These are phyloP conservation scores for Coniochaeta ligniaria DNA, from an alignment of 2,329 filamentous ascomycete genomes.

Conservation along the genomic window DNA sequence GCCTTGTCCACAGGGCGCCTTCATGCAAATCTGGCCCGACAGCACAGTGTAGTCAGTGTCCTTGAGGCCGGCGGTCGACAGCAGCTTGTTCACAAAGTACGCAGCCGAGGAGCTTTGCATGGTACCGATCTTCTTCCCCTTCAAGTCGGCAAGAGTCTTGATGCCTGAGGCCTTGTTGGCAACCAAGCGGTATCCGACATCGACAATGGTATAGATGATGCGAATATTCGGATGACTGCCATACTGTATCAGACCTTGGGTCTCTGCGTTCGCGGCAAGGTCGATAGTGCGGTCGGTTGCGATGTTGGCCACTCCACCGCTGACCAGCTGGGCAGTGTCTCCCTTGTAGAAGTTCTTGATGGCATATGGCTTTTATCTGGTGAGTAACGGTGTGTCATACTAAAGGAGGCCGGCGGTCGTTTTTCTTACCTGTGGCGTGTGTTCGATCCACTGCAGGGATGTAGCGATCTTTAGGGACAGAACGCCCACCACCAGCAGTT, in stretches of 20 bases:
- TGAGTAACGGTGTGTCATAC: not conserved
- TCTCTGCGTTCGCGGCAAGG: constrained; percentile 25
- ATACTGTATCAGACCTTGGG: constrained; percentile 24
- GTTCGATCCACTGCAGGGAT: constrained; percentile 9
- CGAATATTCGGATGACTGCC: constrained; percentile 20
- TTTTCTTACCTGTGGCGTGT: constrained; percentile 5
- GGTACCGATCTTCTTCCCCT: constrained; percentile 23
- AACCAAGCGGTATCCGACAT: constrained; percentile 25
- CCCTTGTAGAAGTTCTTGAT: constrained; percentile 12
- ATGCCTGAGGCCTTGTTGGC: constrained; percentile 19
- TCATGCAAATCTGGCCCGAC: constrained; percentile 17
- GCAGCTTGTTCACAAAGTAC: constrained; percentile 22
- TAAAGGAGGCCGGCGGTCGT: not conserved
- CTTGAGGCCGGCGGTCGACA: constrained; percentile 18
- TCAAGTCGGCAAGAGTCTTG: constrained; percentile 17
- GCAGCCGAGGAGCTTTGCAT: constrained; percentile 21
- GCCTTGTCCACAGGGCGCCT: constrained; percentile 18
- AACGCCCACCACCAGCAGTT: not conserved
- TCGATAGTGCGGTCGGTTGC: constrained; percentile 17
- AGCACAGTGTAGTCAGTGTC: constrained; percentile 20
- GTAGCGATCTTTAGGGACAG: constrained; percentile 8
- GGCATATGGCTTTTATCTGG: constrained; percentile 8
- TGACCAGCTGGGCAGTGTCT: constrained; percentile 13
- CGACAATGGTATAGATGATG: constrained; percentile 22
- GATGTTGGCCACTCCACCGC: constrained; percentile 23